Evolutionary conservation across 352 stramenopile species (phyloP), one percentile per base, ranked within the genome.

Genomic region (Globisporangium okanoganense): DNA sequence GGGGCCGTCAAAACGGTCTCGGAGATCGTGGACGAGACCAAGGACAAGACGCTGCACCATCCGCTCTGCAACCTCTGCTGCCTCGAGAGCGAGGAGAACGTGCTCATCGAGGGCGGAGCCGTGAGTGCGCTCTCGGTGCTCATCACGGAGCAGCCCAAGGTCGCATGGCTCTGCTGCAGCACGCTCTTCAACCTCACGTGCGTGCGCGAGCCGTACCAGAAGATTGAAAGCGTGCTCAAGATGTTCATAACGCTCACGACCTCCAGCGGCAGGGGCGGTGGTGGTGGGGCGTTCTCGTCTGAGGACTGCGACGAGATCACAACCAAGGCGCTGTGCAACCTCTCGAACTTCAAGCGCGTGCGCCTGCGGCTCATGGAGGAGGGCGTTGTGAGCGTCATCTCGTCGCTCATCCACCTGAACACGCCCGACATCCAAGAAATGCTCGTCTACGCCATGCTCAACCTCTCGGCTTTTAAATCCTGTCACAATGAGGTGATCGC

Each of bases 141-240:
- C n/a, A 91, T 96, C 61, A 92, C 76, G 24, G 77, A 94, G 49
- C 80, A 85, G 22, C 71, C 75, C n/a, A 78, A 80, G 45, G 80
- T 94, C 1, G 66, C 84, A 0, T 57, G 73, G 35, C 78, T 95
- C 10, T 95, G 83, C 31, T 70, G 83, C 4, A 75, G 73, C 45
- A 88, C 83, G 1, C 64, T 97, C 1, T 97, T 94, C 73, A 97
- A 97, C 47, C 70, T 97, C 18, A 97, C 88, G 1, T 95, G 85
- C 54, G 90, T 97, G 10, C 69, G 71, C 8, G 76, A 90, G 48
- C 87, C 87, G 2, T 97, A 96, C 62, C 71, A 81, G 24, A 90
- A 95, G 65, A 94, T 97, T n/a, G 88, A 96, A 66, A 84, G 64
- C 36, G 82, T 94, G 3, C 66, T 94, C 47, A 94, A 94, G 54